Base-by-base conservation (phyloP, 2,329 filamentous ascomycete genomes). In the Chaetomiaceae sp. region DNA sequence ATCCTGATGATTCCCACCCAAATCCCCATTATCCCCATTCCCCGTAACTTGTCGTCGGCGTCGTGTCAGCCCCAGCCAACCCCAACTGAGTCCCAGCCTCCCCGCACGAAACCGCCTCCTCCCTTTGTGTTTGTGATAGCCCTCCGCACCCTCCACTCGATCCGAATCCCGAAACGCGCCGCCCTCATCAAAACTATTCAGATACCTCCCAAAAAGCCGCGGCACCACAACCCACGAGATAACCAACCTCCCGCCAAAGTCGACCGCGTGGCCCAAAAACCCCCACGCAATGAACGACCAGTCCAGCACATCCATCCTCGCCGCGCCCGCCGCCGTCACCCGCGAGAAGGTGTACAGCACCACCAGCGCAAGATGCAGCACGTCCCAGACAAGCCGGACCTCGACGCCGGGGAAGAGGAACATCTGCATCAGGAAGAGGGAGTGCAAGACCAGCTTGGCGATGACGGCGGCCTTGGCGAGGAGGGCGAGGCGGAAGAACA, bases 271-370 rank as follows among this genome's bases (percentile, higher is more conserved):
- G 3, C 59, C 59, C 11, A 57, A n/a, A 2, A 57, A 38, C 0
- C 50, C 42, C 58, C 58, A 61, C 10, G 25, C 54, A 7, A 61
- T 53, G n/a, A 61, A 60, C 8, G 56, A 41, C 53, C 52, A 57
- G 29, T 61, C 58, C 3, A 61, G 18, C 4, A 47, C 51, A 4
- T 46, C 50, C 30, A 56, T 44, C 18, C 38, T 13, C 1, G 23
- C 13, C 2, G 30, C 41, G n/a, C 44, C 25, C 25, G 1, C 47
- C 47, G 2, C 16, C 27, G 23, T 21, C 4, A 50, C 54, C 6
- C 58, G 9, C 0, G 58, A 45, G 2, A 54, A 45, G 5, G 53
- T 52, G 32, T 58, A 61, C 2, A 58, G 10, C 9, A 33, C 53
- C 1, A 61, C 54, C 5, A 61, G 50, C 0, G 27, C 47, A 1